Conservation (phyloP, 345 rosid genomes). For the Zanthoxylum bungeanum region DNA sequence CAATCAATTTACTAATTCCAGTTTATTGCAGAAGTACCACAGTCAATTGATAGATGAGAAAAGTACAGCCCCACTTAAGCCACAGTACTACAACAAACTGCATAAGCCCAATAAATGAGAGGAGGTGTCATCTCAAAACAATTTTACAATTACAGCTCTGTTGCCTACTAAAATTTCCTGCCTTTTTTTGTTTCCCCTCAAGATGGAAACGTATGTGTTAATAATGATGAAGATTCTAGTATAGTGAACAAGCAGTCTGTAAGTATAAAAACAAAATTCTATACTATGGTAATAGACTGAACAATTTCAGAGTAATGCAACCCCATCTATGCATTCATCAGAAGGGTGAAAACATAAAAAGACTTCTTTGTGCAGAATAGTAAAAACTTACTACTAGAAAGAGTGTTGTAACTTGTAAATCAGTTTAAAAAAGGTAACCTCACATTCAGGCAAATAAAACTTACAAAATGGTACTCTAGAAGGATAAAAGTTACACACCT, state of each 20-base stretch:
- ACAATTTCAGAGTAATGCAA: background rate
- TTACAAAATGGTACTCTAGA: background rate
- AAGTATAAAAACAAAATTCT: background rate
- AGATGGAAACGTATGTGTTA: background rate
- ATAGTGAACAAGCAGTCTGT: background rate
- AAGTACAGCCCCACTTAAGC: background rate
- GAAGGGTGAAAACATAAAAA: background rate
- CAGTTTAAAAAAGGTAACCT: constrained; percentile 18
- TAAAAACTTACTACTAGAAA: background rate
- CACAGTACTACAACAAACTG: background rate
- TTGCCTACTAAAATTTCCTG: background rate
- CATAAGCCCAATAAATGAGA: background rate
- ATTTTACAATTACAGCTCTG: background rate
- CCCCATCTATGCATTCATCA: background rate
- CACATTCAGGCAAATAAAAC: constrained; percentile 59
- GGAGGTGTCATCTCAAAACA: background rate
- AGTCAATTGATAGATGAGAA: background rate
- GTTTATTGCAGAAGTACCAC: background rate
- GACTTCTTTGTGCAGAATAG: background rate
- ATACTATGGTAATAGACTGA: background rate
- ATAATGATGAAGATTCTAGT: background rate
- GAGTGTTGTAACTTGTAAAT: background rate
- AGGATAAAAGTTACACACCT: constrained; percentile 27
- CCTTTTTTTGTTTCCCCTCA: background rate
- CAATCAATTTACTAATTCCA: background rate